These are phyloP conservation scores for Nemania sp. DNA, from an alignment of 2,329 filamentous ascomycete species.

Conservation along the genomic window DNA sequence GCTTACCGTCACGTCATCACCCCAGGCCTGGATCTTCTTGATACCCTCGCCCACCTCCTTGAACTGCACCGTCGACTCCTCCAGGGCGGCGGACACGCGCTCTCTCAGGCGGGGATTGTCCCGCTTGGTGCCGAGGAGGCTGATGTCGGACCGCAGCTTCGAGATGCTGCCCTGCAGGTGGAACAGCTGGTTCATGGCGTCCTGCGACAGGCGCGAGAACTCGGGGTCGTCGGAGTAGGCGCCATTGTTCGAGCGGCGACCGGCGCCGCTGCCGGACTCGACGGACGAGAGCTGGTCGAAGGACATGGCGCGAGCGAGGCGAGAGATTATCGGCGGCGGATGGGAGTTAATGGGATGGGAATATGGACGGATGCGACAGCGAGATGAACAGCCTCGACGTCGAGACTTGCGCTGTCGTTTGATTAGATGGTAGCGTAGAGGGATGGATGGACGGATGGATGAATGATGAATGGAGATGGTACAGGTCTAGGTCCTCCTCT, in stretches of 20 bases:
- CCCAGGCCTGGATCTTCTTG: constrained; percentile 89
- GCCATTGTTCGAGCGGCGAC: constrained; percentile 53
- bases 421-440: neutral
- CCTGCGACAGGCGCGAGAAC: constrained; percentile 81
- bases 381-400: neutral
- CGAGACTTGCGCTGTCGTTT: neutral
- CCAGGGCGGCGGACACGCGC: constrained; percentile 82
- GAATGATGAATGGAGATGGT: too few relatives aligned
- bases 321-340: neutral
- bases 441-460: neutral
- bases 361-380: constrained; percentile 3
- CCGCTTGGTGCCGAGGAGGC: constrained; percentile 83
- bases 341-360: neutral
- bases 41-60: constrained; percentile 91
- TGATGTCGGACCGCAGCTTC: constrained; percentile 81
- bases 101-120: constrained; percentile 92
- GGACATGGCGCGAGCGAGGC: constrained; percentile 66
- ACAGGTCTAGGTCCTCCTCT: too few relatives aligned
- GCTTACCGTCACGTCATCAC: constrained; percentile 78
- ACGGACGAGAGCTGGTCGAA: constrained; percentile 85
- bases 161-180: constrained; percentile 86
- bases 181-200: constrained; percentile 87
- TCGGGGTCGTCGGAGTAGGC: constrained; percentile 88
- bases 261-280: constrained; percentile 71
- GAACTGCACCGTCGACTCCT: constrained; percentile 85